Evolutionary conservation across 805 yeast genomes (phyloP), one percentile per base, ranked within the genome.

Genomic region (Kuraishia borneana): DNA sequence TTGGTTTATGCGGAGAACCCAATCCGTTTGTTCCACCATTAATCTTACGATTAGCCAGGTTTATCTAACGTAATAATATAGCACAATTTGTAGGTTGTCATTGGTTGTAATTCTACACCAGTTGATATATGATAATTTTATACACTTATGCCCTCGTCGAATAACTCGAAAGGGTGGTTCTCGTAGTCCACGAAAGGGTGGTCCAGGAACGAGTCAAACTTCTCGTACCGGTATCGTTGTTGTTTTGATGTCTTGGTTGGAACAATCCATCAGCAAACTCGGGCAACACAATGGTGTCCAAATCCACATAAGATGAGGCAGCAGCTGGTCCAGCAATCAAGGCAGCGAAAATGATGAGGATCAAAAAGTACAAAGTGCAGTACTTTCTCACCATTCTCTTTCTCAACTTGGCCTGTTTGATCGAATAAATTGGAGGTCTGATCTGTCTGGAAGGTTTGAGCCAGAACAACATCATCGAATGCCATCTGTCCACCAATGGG

Each of bases 381-480:
- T 92, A 92, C 63, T 85, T 87, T 62, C 83, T 78, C 25, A 92
- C 95, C 94, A 92, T 89, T 68, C 98, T 80, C 81, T 82, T 85
- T 61, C 98, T 82, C 60, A 88, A 76, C 65, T 84, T 80, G 38
- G 94, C 89, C 68, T 92, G 97, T 65, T 92, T 92, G 65, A 89
- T 68, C 14, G 97, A 85, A 65, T 85, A 88, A 56, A 92, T 87
- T 50, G 98, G 97, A 41, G 96, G 96, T 63, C 97, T 83, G 54
- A 92, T 88, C 66, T 87, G 95, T 65, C 94, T 80, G 42, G 92
- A 70, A 38, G 98, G 98, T 58, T 85, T 83, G 64, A 94, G 80
- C 99, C 99, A 92, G 80, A 92, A 92, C 62, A 92, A 70, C 94
- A 89, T 81, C 60, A 87, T 78, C 31, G 98, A 89, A 63, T 92